Percentiles rank a stretch among this genome's conserved stretches.
Evolutionary conservation across 2,329 filamentous ascomycete species (phyloP).

Genomic region (Cladophialophora yegresii): DNA sequence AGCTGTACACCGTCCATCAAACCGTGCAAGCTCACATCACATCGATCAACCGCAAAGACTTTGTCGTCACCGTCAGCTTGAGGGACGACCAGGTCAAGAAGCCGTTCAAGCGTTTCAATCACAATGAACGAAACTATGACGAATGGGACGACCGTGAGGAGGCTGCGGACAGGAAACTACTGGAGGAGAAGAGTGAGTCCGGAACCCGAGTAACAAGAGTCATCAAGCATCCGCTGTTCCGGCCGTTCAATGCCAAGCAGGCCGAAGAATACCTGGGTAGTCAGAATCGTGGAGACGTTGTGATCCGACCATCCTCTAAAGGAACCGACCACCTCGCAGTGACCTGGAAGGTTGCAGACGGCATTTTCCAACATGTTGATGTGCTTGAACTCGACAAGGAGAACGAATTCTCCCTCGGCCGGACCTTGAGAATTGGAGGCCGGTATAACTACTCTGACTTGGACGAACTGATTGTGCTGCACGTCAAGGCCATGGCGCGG

Average conservation of each 20-base stretch:
- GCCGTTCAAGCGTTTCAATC: slow-evolving; percentile 69
- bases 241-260: slow-evolving; percentile 85
- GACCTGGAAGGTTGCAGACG: slow-evolving; percentile 96
- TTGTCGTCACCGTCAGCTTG: slow-evolving; percentile 80
- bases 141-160: slow-evolving; percentile 90
- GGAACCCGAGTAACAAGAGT: slow-evolving; percentile 87
- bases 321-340: slow-evolving; percentile 93
- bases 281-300: slow-evolving; percentile 81
- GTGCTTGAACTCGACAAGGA: slow-evolving; percentile 96
- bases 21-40: slow-evolving; percentile 85
- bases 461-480: slow-evolving; percentile 94
- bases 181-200: slow-evolving; percentile 81
- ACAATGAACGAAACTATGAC: slow-evolving; percentile 55
- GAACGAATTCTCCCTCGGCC: slow-evolving; percentile 91
- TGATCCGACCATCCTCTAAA: slow-evolving; percentile 93
- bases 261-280: slow-evolving; percentile 91
- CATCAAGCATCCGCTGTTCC: slow-evolving; percentile 96
- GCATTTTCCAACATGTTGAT: slow-evolving; percentile 96
- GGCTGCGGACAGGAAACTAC: slow-evolving; percentile 74
- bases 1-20: slow-evolving; percentile 76
- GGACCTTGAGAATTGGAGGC: slow-evolving; percentile 78
- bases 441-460: slow-evolving; percentile 94
- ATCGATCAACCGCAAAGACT: slow-evolving; percentile 82
- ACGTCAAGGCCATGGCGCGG: slow-evolving; percentile 95
- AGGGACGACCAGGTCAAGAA: slow-evolving; percentile 76